These are phyloP conservation scores for Gryganskiella cystojenkinii DNA, from an alignment of 192 early-diverging fungal genomes.

Conservation along the genomic window DNA sequence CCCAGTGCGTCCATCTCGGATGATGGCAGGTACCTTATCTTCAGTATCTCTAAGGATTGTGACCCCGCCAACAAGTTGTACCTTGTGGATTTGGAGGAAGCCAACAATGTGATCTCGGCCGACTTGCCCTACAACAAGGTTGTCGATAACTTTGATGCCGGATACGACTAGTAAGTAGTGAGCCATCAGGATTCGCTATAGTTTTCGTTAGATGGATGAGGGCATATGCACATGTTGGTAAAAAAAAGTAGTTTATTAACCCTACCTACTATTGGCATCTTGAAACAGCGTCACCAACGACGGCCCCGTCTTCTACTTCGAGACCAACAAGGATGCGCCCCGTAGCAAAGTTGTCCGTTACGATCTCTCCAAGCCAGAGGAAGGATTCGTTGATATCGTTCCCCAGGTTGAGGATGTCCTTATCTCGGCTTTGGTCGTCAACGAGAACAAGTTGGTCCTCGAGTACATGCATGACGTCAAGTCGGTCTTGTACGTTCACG, in stretches of 20 bases:
- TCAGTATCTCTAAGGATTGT: conserved; percentile 57
- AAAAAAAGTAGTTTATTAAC: not conserved
- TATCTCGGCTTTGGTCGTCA: conserved; percentile 48
- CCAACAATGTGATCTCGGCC: conserved; percentile 12
- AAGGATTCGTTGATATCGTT: conserved; percentile 71
- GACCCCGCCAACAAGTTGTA: conserved; percentile 60
- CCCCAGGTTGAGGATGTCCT: conserved; percentile 65
- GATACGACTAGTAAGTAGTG: conserved; percentile 50
- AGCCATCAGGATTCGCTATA: no score
- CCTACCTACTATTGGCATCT: not conserved
- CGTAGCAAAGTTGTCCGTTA: conserved; percentile 69
- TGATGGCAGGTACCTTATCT: conserved; percentile 70
- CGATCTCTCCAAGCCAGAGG: conserved; percentile 65
- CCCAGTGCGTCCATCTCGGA: conserved; percentile 51
- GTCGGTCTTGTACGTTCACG: conserved; percentile 57
- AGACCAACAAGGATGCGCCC: conserved; percentile 70
- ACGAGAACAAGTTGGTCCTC: conserved; percentile 67
- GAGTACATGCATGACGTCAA: conserved; percentile 74
- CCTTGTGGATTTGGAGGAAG: conserved; percentile 47
- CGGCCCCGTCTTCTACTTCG: conserved; percentile 68
- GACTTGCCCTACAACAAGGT: conserved; percentile 56
- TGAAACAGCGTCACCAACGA: conserved; percentile 64
- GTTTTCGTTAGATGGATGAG: no score
- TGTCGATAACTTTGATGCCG: conserved; percentile 63
- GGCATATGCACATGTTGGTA: no score